Percentiles rank a stretch among this genome's conserved stretches.
These are phyloP conservation scores for Clavispora asparagi DNA, from an alignment of 805 yeast genomes.

Conservation along the genomic window DNA sequence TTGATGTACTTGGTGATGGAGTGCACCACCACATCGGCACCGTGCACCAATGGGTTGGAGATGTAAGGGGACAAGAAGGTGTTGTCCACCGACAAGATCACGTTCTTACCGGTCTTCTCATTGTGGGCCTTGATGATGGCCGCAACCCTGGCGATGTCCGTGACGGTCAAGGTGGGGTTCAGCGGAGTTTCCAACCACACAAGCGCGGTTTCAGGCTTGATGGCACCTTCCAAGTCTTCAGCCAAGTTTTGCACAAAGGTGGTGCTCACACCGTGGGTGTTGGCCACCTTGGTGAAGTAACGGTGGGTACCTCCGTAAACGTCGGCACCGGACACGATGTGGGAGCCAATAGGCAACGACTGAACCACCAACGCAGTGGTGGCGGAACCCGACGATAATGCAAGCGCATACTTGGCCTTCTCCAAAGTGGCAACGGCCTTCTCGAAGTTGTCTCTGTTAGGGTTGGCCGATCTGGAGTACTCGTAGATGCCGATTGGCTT, in stretches of 20 bases:
- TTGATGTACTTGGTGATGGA: conserved; percentile 87
- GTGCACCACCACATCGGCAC: conserved; percentile 86
- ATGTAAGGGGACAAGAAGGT: conserved; percentile 84
- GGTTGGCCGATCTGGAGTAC: conserved; percentile 81
- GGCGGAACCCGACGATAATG: conserved; percentile 83
- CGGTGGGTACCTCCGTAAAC: conserved; percentile 92
- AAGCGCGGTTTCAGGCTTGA: conserved; percentile 60
- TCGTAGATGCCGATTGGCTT: conserved; percentile 75
- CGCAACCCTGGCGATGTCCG: conserved; percentile 65
- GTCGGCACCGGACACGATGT: conserved; percentile 75
- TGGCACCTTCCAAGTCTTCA: conserved; percentile 49
- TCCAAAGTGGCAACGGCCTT: conserved; percentile 74
- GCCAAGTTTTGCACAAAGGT: conserved; percentile 63
- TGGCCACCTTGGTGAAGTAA: conserved; percentile 81
- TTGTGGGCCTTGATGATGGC: conserved; percentile 43
- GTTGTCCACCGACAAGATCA: conserved; percentile 75
- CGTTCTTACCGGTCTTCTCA: conserved; percentile 43
- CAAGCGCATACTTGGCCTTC: conserved; percentile 68
- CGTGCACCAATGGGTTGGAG: conserved; percentile 75
- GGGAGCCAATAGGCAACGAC: conserved; percentile 64
- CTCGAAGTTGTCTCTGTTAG: conserved; percentile 81
- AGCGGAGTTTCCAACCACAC: conserved; percentile 91
- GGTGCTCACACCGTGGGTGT: conserved; percentile 68
- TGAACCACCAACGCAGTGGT: conserved; percentile 75
- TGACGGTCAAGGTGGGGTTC: conserved; percentile 77